Percentiles rank a stretch among this genome's conserved stretches.
phyloP scores from a whole-genome alignment of 352 stramenopile genomes.

The Paralagenidium karlingii region DNA sequence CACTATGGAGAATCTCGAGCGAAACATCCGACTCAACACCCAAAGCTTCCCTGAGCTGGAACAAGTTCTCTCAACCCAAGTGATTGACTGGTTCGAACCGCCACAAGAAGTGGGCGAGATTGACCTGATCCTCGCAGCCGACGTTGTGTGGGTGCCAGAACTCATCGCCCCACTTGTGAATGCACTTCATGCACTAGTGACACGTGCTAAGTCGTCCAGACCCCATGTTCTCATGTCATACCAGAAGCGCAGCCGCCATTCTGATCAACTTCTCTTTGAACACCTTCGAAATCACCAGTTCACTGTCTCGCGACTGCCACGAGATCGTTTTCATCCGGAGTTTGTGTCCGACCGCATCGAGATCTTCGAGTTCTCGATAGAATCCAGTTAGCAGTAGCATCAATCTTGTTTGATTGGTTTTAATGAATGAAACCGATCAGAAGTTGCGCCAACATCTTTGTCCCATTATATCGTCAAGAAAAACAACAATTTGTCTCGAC shows the following conservation, averaged over 20 bases:
- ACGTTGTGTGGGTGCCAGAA: conserved; percentile 86
- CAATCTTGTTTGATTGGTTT: too few relatives aligned
- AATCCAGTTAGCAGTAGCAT: too few relatives aligned
- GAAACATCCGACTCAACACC: too few relatives aligned
- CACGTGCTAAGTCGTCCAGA: too few relatives aligned
- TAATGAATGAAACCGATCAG: too few relatives aligned
- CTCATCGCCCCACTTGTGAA: conserved; percentile 75
- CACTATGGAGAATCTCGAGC: conserved; percentile 75
- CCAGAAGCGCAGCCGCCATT: conserved; percentile 46
- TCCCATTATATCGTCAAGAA: too few relatives aligned
- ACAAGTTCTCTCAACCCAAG: conserved; percentile 15
- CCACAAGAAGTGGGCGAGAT: conserved; percentile 36
- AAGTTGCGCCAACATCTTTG: too few relatives aligned
- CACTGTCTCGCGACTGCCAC: conserved; percentile 3
- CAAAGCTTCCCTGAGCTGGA: too few relatives aligned
- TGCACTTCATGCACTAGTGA: conserved; percentile 49
- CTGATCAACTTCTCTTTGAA: conserved; percentile 41
- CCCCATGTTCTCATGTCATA: conserved; percentile 68
- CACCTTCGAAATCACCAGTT: conserved; percentile 24
- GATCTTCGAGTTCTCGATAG: conserved; percentile 27
- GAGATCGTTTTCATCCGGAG: conserved; percentile 18
- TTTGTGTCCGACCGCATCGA: conserved; percentile 29
- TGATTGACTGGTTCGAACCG: conserved; percentile 63
- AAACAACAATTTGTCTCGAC: too few relatives aligned
- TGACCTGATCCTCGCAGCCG: conserved; percentile 77